phyloP scores from a whole-genome alignment of 495 filamentous ascomycete species.

The Penicillium psychrofluorescens region DNA sequence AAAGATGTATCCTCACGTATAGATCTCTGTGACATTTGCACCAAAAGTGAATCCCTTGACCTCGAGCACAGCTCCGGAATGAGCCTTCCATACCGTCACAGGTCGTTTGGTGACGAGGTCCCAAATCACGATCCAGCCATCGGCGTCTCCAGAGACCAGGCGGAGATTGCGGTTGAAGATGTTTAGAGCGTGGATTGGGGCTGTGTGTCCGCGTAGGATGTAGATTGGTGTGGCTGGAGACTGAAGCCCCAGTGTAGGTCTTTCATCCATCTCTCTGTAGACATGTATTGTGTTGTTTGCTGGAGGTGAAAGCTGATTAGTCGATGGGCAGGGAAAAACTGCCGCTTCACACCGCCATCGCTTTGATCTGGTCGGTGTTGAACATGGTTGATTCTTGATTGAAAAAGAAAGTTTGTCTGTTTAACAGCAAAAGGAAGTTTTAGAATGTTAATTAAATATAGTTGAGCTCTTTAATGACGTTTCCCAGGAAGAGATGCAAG shows the following conservation, averaged over 20 bases:
- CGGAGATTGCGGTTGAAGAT: constrained; percentile 68
- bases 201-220: constrained; percentile 78
- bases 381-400: too few species aligned
- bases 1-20: constrained; percentile 54
- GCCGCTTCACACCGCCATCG: constrained; percentile 3
- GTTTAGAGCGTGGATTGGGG: constrained; percentile 70
- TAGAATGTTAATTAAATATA: too few species aligned
- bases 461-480: too few species aligned
- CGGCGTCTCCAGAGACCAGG: constrained; percentile 79
- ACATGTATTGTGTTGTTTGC: not conserved
- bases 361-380: not conserved
- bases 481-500: too few species aligned
- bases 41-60: constrained; percentile 47
- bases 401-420: too few species aligned
- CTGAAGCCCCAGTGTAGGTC: constrained; percentile 1
- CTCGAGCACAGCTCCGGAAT: constrained; percentile 71
- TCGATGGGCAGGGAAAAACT: not conserved
- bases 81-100: constrained; percentile 79
- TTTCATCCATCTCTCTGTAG: too few species aligned
- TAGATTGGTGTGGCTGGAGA: constrained; percentile 68
- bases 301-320: not conserved
- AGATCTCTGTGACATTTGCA: constrained; percentile 47
- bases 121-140: constrained; percentile 87
- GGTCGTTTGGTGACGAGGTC: constrained; percentile 74
- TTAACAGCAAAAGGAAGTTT: too few species aligned